Conservation (phyloP, 257 asterid species). For the Datura wrightii region DNA sequence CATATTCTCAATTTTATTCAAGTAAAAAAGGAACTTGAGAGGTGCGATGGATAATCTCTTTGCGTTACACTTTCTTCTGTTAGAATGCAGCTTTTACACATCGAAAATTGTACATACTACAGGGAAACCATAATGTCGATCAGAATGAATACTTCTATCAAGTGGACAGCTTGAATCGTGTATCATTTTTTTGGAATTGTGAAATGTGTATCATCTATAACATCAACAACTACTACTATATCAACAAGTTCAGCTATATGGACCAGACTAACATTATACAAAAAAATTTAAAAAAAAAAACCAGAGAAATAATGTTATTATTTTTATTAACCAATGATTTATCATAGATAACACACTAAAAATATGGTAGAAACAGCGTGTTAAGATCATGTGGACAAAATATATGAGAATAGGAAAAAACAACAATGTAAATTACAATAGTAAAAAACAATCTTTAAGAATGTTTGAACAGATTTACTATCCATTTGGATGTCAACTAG, state of each 20-base stretch:
- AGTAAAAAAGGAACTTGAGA: neutral
- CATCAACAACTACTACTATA: neutral
- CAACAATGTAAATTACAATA: neutral
- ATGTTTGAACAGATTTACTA: neutral
- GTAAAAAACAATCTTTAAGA: neutral
- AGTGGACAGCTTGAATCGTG: neutral
- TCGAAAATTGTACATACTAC: neutral
- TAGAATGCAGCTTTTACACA: neutral
- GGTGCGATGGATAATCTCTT: neutral
- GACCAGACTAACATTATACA: neutral
- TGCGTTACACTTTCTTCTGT: neutral
- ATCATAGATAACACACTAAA: neutral
- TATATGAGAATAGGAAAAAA: neutral
- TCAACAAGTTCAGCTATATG: neutral
- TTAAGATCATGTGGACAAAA: conserved; percentile 20
- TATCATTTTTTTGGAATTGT: neutral
- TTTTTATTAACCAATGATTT: neutral
- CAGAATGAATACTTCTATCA: conserved; percentile 4
- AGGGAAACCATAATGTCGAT: conserved; percentile 5
- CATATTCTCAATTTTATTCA: neutral
- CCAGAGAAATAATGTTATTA: neutral
- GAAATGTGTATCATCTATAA: neutral
- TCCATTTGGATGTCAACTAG: conserved; percentile 19
- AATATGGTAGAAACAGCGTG: neutral
- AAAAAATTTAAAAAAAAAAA: neutral